Conservation (phyloP, 306 rosid species). For the Biancaea sappan region DNA sequence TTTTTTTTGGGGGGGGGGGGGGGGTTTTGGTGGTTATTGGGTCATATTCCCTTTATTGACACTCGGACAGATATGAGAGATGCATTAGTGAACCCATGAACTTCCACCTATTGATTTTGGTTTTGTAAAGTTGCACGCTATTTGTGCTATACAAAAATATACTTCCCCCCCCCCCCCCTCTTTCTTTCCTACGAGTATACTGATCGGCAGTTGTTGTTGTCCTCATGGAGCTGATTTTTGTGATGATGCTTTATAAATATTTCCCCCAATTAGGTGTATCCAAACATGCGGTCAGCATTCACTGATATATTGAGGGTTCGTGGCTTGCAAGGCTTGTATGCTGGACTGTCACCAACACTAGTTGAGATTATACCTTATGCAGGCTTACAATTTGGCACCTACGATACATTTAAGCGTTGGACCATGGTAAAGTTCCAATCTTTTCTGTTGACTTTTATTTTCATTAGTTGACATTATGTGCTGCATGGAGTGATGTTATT, state of each 20-base stretch:
- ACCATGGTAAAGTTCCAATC: slow-evolving; percentile 57
- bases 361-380: slow-evolving; percentile 98
- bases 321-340: slow-evolving; percentile 79
- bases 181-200: slow-evolving; percentile 22
- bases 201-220: slow-evolving; percentile 5
- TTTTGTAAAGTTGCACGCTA: neutral
- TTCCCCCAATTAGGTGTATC: slow-evolving; percentile 66
- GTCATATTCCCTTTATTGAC: neutral
- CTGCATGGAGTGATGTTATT: slow-evolving; percentile 16
- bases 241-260: slow-evolving; percentile 29
- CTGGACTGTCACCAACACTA: slow-evolving; percentile 90
- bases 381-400: slow-evolving; percentile 93
- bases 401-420: slow-evolving; percentile 96
- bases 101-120: neutral
- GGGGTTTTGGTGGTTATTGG: neutral
- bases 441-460: slow-evolving; percentile 3
- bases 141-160: neutral
- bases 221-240: slow-evolving; percentile 18
- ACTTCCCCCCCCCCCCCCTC: too few species aligned
- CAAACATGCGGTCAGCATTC: slow-evolving; percentile 89
- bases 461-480: neutral
- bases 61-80: neutral
- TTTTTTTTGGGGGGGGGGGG: too few species aligned
- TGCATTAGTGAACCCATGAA: slow-evolving; percentile 20
- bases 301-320: slow-evolving; percentile 63